phyloP scores from a whole-genome alignment of 208 protist genomes.

The Phytomonas serpens region DNA sequence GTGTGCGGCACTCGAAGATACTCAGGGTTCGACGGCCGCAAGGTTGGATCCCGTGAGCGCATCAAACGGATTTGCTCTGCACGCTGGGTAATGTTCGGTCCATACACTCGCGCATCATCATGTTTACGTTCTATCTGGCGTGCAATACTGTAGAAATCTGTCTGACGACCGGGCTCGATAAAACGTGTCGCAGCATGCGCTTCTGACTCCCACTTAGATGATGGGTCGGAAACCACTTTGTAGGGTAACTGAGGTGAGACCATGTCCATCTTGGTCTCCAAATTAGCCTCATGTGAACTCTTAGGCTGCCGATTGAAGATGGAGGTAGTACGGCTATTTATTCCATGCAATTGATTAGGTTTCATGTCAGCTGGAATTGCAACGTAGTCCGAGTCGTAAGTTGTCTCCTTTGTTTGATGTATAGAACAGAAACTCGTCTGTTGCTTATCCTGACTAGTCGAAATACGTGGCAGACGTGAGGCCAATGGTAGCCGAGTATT shows the following conservation, averaged over 20 bases:
- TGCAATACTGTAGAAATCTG: conserved; percentile 60
- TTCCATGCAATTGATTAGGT: neutral
- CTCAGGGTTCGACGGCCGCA: conserved; percentile 26
- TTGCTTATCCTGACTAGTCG: conserved; percentile 15
- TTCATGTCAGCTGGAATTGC: neutral
- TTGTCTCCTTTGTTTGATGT: conserved; percentile 54
- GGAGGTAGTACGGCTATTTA: neutral
- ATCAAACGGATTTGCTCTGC: conserved; percentile 68
- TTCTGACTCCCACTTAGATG: conserved; percentile 49
- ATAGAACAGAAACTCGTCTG: conserved; percentile 21
- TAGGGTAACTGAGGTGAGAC: neutral
- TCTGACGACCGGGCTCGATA: conserved; percentile 32
- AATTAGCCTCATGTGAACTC: neutral
- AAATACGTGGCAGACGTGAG: conserved; percentile 24
- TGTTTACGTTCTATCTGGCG: conserved; percentile 63
- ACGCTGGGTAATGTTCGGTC: conserved; percentile 62
- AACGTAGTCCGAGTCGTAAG: conserved; percentile 57
- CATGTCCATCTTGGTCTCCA: neutral
- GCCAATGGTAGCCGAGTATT: conserved; percentile 58
- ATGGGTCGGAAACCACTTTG: conserved; percentile 12
- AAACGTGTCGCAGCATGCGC: conserved; percentile 38
- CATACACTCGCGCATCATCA: conserved; percentile 52
- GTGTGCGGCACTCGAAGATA: conserved; percentile 17
- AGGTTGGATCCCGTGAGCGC: conserved; percentile 35
- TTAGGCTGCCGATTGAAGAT: neutral